These are phyloP conservation scores for Clarireedia monteithiana DNA, from an alignment of 2,329 filamentous ascomycete species.

Conservation along the genomic window DNA sequence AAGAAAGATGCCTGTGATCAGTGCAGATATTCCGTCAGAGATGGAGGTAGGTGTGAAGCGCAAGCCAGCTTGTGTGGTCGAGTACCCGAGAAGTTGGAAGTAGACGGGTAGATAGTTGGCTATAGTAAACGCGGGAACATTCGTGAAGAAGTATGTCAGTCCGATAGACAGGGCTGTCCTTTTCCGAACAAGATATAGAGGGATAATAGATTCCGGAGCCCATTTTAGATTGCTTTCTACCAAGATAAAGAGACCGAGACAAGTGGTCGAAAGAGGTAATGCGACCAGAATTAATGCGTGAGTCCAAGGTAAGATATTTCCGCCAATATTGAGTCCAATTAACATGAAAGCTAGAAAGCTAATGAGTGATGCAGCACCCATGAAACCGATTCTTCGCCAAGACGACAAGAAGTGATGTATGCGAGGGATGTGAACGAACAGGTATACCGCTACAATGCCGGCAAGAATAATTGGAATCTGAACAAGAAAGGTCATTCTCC, in stretches of 20 bases:
- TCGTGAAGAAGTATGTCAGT: conserved; percentile 62
- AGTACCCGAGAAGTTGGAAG: conserved; percentile 59
- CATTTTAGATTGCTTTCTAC: conserved; percentile 38
- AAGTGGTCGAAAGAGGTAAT: conserved; percentile 27
- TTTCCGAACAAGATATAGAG: conserved; percentile 56
- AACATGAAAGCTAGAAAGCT: conserved; percentile 59
- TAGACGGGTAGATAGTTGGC: conserved; percentile 71
- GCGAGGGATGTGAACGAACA: conserved; percentile 51
- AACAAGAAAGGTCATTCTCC: conserved; percentile 65
- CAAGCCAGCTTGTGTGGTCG: conserved; percentile 54
- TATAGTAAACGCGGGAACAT: conserved; percentile 45
- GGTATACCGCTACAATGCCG: conserved; percentile 53
- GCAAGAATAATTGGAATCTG: conserved; percentile 61
- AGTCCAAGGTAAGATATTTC: conserved; percentile 50
- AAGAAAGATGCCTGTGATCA: conserved; percentile 58
- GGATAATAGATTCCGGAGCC: conserved; percentile 45
- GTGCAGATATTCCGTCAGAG: conserved; percentile 48
- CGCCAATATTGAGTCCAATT: conserved; percentile 58
- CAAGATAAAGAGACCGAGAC: conserved; percentile 44
- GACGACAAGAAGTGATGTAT: conserved; percentile 12
- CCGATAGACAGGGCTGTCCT: conserved; percentile 58
- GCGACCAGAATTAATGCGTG: conserved; percentile 45
- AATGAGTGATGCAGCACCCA: conserved; percentile 58
- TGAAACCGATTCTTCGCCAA: conserved; percentile 58
- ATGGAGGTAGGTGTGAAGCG: conserved; percentile 59